These are phyloP conservation scores for Xylariaceae sp. DNA, from an alignment of 2,329 filamentous ascomycete genomes.

Conservation along the genomic window DNA sequence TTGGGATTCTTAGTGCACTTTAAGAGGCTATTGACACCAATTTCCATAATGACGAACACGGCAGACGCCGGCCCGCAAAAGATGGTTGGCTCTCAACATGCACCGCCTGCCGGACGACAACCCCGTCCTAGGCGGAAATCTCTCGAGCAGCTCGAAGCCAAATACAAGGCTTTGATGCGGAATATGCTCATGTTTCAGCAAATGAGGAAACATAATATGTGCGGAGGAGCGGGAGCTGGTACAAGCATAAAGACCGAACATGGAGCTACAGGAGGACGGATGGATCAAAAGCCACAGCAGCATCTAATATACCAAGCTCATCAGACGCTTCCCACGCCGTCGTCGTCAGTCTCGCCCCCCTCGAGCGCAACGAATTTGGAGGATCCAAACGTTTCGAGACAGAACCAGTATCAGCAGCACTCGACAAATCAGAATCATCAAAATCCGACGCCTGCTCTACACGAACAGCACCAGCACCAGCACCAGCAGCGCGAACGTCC, in stretches of 20 bases:
- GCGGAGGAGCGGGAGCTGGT: conserved; percentile 6
- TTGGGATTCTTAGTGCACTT: background rate
- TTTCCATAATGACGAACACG: conserved; percentile 15
- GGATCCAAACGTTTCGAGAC: conserved; percentile 2
- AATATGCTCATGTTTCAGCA: conserved; percentile 35
- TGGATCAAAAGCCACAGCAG: conserved; percentile 19
- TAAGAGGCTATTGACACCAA: background rate
- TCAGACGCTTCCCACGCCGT: conserved; percentile 23
- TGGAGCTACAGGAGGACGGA: conserved; percentile 6
- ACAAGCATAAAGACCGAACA: conserved; percentile 16
- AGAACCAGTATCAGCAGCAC: conserved; percentile 21
- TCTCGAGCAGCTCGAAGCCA: conserved; percentile 32
- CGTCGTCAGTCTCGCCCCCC: conserved; percentile 24
- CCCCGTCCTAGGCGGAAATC: conserved; percentile 29
- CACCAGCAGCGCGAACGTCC: conserved; percentile 25
- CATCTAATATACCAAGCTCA: conserved; percentile 24
- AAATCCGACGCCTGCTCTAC: conserved; percentile 5
- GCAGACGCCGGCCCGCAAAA: conserved; percentile 4
- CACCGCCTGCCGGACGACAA: conserved; percentile 23
- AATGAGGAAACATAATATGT: conserved; percentile 20
- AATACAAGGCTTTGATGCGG: conserved; percentile 37
- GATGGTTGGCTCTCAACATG: conserved; percentile 20
- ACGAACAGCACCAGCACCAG: conserved; percentile 15
- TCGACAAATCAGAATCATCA: conserved; percentile 15
- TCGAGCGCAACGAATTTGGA: conserved; percentile 20